phyloP scores from a whole-genome alignment of 495 filamentous ascomycete species.

The Hypoxylon subgilvum region DNA sequence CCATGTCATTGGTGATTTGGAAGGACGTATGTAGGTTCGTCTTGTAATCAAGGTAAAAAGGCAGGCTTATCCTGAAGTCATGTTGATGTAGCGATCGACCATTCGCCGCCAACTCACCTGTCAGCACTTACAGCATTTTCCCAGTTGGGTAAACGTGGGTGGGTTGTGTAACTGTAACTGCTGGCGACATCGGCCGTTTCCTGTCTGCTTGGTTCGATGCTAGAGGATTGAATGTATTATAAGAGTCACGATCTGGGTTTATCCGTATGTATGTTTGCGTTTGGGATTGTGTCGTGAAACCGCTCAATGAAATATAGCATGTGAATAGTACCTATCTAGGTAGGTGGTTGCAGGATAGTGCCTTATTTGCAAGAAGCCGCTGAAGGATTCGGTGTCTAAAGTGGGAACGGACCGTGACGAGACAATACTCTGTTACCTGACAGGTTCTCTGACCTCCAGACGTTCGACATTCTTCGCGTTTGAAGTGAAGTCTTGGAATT shows the following conservation, averaged over 20 bases:
- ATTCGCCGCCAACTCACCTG: slow-evolving; percentile 15
- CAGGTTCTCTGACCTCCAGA: no score
- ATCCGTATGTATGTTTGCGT: no score
- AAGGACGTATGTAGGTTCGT: slow-evolving; percentile 5
- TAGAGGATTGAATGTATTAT: slow-evolving; percentile 32
- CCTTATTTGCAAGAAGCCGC: no score
- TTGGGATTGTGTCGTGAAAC: no score
- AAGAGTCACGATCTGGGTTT: no score
- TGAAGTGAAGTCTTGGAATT: no score
- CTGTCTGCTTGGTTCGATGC: background rate
- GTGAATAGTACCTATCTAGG: no score
- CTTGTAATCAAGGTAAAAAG: slow-evolving; percentile 2
- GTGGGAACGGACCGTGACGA: slow-evolving; percentile 26
- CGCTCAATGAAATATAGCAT: no score
- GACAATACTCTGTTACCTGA: no score
- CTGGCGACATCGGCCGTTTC: no score
- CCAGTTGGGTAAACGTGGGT: slow-evolving; percentile 3
- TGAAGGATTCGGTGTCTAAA: slow-evolving; percentile 7
- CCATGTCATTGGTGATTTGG: background rate
- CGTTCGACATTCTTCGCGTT: no score
- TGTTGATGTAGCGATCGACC: slow-evolving; percentile 18
- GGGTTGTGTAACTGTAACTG: background rate
- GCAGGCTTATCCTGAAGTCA: slow-evolving; percentile 14
- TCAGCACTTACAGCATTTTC: slow-evolving; percentile 8
- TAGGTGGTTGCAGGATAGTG: no score